These are phyloP conservation scores for Starmerella floris DNA, from an alignment of 805 yeast genomes.

Conservation along the genomic window DNA sequence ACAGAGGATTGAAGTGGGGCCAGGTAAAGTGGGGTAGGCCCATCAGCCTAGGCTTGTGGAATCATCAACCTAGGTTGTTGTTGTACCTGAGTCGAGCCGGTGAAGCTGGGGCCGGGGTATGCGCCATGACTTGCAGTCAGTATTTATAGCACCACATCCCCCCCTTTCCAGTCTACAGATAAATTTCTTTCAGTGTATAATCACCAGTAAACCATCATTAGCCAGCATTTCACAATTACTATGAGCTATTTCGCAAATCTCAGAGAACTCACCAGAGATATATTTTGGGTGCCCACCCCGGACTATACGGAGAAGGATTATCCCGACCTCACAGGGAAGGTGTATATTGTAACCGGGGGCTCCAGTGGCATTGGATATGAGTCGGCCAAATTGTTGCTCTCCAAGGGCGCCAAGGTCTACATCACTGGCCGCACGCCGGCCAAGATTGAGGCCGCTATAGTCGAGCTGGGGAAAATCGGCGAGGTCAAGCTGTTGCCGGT, in stretches of 20 bases:
- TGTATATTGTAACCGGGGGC: constrained; percentile 24
- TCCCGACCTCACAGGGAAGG: constrained; percentile 29
- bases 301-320: constrained; percentile 14
- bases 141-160: too few relatives aligned
- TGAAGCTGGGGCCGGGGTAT: too few relatives aligned
- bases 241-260: constrained; percentile 5
- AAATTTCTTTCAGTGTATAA: too few relatives aligned
- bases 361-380: constrained; percentile 22
- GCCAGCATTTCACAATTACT: too few relatives aligned
- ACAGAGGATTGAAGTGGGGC: too few relatives aligned
- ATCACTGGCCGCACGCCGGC: constrained; percentile 30
- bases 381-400: constrained; percentile 17
- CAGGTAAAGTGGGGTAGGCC: too few relatives aligned
- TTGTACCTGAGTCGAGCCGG: too few relatives aligned
- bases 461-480: constrained; percentile 19
- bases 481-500: constrained; percentile 13
- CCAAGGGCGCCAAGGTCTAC: constrained; percentile 30
- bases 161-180: too few relatives aligned
- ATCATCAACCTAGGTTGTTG: too few relatives aligned
- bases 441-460: constrained; percentile 27
- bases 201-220: too few relatives aligned
- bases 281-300: constrained; percentile 10
- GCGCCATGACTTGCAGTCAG: too few relatives aligned
- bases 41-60: too few relatives aligned
- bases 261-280: constrained; percentile 14